A percentile compares a stretch with the other conserved stretches of the same genome.
phyloP scores from a whole-genome alignment of 176 grass and related monocot species.

The Microstegium vimineum region DNA sequence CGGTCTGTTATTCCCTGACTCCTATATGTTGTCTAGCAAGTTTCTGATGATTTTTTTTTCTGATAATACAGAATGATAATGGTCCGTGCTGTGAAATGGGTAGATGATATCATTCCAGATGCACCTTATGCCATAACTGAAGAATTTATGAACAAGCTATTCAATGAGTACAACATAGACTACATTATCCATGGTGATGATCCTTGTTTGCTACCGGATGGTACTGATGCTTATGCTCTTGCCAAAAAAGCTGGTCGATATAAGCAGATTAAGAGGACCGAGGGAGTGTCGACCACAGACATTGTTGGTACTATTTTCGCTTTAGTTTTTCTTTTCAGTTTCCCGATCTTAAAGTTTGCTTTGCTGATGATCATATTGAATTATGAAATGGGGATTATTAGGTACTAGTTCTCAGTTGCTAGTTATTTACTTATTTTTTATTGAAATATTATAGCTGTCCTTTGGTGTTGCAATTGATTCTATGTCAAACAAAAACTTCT shows the following conservation, averaged over 20 bases:
- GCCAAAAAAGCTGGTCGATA: conserved; percentile 92
- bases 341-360: conserved; percentile 21
- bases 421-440: not conserved
- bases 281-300: conserved; percentile 88
- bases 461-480: not conserved
- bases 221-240: conserved; percentile 90
- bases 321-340: not conserved
- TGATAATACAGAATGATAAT: conserved; percentile 65
- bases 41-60: not conserved
- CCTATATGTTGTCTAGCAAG: not conserved
- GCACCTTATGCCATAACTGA: conserved; percentile 92
- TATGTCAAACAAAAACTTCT: not conserved
- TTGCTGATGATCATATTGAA: not conserved
- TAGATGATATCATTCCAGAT: conserved; percentile 83
- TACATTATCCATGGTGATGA: conserved; percentile 99
- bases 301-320: conserved; percentile 68
- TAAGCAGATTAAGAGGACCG: conserved; percentile 94
- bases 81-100: conserved; percentile 90
- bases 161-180: conserved; percentile 88
- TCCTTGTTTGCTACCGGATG: conserved; percentile 88
- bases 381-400: conserved; percentile 15
- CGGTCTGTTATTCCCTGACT: not conserved
- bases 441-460: not conserved
- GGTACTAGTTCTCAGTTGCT: not conserved
- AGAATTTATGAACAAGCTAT: conserved; percentile 91